A percentile compares a stretch with the other conserved stretches of the same genome.
Evolutionary conservation across 2,329 filamentous ascomycete species (phyloP).

Genomic region (Corniculantispora saksenae): DNA sequence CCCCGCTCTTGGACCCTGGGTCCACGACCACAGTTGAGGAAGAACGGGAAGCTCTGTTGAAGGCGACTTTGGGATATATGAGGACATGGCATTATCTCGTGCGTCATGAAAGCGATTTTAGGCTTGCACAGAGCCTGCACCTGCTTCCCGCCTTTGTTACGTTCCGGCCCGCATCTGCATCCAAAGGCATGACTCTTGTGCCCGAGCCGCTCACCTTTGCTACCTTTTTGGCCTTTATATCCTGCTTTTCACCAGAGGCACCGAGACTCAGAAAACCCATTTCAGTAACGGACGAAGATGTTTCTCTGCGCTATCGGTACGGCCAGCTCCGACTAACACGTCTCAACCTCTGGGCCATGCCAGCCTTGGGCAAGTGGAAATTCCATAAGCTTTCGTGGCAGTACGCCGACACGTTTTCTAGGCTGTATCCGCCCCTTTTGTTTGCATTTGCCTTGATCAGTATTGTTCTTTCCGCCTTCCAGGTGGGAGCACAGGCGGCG

Average conservation of each 20-base stretch:
- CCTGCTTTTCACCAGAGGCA: no score
- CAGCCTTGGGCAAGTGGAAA: constrained; percentile 19
- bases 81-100: constrained; percentile 38
- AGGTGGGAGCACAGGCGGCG: no score
- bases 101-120: constrained; percentile 36
- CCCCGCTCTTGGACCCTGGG: constrained; percentile 24
- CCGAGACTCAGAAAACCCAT: no score
- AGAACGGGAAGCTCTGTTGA: constrained; percentile 8
- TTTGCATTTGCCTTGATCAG: constrained; percentile 24
- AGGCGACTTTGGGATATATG: constrained; percentile 37
- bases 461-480: no score
- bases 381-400: constrained; percentile 28
- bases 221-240: no score
- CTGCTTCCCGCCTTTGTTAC: constrained; percentile 33
- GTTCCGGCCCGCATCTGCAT: neutral
- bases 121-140: constrained; percentile 32
- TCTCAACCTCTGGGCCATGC: constrained; percentile 32
- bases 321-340: constrained; percentile 41
- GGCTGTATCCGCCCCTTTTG: constrained; percentile 27
- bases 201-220: no score
- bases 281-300: constrained; percentile 25
- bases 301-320: constrained; percentile 36
- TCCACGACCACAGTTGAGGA: neutral
- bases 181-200: constrained; percentile 25
- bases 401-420: constrained; percentile 27